Percentiles rank a stretch among this genome's conserved stretches.
phyloP scores from a whole-genome alignment of 148 eudicot genomes.

The Vaccinium macrocarpon region DNA sequence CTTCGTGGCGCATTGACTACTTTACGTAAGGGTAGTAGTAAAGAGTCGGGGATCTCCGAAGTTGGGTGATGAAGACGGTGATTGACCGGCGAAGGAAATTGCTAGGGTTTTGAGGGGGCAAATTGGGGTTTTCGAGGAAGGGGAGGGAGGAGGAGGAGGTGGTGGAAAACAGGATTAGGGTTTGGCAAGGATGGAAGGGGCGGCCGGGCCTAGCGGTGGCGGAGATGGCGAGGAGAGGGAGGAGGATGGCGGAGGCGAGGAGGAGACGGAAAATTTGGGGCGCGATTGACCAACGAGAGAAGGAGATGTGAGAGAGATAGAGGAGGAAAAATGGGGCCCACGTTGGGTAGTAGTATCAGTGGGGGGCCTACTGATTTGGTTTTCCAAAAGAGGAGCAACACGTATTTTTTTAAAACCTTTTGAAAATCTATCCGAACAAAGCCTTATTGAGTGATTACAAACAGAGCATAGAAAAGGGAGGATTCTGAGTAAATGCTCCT shows the following conservation, averaged over 20 bases:
- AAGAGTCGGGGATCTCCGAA: slow-evolving; percentile 15
- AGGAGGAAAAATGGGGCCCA: not conserved
- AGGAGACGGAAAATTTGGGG: slow-evolving; percentile 16
- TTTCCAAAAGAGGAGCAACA: too few relatives aligned
- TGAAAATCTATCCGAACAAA: too few relatives aligned
- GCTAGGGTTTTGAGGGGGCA: slow-evolving; percentile 27
- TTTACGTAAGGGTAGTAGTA: slow-evolving; percentile 13
- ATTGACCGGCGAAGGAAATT: slow-evolving; percentile 15
- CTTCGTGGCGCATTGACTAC: not conserved
- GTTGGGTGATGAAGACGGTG: slow-evolving; percentile 43
- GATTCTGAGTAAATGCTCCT: too few relatives aligned
- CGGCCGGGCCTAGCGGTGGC: slow-evolving; percentile 35
- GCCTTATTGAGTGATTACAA: too few relatives aligned
- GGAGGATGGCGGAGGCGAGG: slow-evolving; percentile 25
- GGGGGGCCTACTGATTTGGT: too few relatives aligned
- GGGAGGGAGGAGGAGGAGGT: slow-evolving; percentile 25
- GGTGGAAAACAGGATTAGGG: slow-evolving; percentile 50
- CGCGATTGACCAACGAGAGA: slow-evolving; percentile 34
- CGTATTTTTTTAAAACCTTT: too few relatives aligned
- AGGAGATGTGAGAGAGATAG: not conserved
- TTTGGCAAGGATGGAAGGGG: slow-evolving; percentile 40
- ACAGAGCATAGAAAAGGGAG: too few relatives aligned
- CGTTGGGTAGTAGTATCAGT: too few relatives aligned
- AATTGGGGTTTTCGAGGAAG: slow-evolving; percentile 10
- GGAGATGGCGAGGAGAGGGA: slow-evolving; percentile 28